These are phyloP conservation scores for Tremella yokohamensis DNA, from an alignment of 768 basidiomycete genomes.

Conservation along the genomic window DNA sequence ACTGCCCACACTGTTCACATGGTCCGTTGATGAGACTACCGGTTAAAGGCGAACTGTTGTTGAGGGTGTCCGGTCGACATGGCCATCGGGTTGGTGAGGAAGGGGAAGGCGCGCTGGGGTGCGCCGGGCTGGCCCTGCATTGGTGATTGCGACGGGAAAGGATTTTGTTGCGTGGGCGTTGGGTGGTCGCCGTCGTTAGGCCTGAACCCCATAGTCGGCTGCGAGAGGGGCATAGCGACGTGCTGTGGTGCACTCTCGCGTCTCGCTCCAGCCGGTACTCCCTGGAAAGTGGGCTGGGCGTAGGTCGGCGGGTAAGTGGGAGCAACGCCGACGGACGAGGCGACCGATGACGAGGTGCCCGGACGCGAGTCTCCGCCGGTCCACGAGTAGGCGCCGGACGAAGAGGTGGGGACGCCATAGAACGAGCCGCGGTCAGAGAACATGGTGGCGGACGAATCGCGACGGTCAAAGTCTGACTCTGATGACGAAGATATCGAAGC, in stretches of 20 bases:
- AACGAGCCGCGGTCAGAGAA: constrained; percentile 19
- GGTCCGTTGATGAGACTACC: no score
- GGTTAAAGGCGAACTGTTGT: no score
- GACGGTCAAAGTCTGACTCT: constrained; percentile 31
- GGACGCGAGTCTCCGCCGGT: constrained; percentile 19
- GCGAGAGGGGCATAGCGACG: constrained; percentile 23
- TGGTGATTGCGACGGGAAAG: constrained; percentile 13
- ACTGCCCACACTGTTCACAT: no score
- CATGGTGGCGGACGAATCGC: constrained; percentile 27
- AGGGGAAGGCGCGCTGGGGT: no score
- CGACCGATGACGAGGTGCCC: constrained; percentile 30
- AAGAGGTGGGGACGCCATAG: constrained; percentile 7
- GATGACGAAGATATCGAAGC: constrained; percentile 23
- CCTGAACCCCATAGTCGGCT: constrained; percentile 18
- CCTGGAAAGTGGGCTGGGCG: constrained; percentile 4
- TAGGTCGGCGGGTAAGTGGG: constrained; percentile 7
- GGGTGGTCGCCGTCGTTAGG: constrained; percentile 25
- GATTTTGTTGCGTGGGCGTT: constrained; percentile 41
- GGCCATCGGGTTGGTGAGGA: no score
- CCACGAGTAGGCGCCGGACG: constrained; percentile 15
- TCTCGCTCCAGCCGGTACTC: constrained; percentile 3
- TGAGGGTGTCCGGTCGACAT: no score
- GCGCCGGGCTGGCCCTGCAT: no score
- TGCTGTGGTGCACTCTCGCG: constrained; percentile 29
- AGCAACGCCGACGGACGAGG: constrained; percentile 28